Base-by-base conservation (phyloP, 2,329 filamentous ascomycete species). In the Albifimbria verrucaria region DNA sequence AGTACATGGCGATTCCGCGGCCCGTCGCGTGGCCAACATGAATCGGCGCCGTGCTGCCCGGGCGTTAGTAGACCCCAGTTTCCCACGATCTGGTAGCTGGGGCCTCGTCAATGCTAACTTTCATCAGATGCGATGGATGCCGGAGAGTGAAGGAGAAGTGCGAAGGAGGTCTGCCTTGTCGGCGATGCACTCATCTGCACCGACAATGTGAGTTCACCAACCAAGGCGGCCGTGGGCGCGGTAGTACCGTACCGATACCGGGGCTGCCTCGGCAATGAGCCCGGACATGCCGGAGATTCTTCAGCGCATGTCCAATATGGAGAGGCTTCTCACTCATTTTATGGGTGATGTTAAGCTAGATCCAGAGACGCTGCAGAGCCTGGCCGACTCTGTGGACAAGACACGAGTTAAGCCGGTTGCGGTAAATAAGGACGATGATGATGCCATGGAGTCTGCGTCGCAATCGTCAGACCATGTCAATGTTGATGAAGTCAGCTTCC, bases 111-210 rank as follows among this genome's bases (percentile, higher is more conserved):
- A 21, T 21, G 6, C 17, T 2, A 25, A 25, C 32, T 39, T n/a
- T n/a, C 15, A 10, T 12, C 44, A 81, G 79, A 54, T 82, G 79
- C 60, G 77, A 80, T 61, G 76, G 75, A 50, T 82, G 78, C 63
- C 77, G 79, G 54, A 72, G 77, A 56, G 72, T 78, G 53, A 82
- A 82, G 61, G 79, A 82, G 63, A 80, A 81, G 65, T 82, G 79
- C 59, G 78, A 81, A 58, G 79, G 79, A 46, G 79, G 78, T 48
- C 70, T 79, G 18, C 79, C 79, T 2, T 82, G 79, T 60, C 75
- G 77, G 46, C 68, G 79, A 51, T 82, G 79, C 60, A 69, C 74
- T 52, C 77, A 76, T 54, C 74, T 80, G 57, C 74, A 73, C 54
- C 73, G 78, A 43, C 73, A 74, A 58, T 81, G 79, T 63, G 70